Base-by-base conservation (phyloP, 2,329 filamentous ascomycete genomes). In the Leptographium lundbergii region DNA sequence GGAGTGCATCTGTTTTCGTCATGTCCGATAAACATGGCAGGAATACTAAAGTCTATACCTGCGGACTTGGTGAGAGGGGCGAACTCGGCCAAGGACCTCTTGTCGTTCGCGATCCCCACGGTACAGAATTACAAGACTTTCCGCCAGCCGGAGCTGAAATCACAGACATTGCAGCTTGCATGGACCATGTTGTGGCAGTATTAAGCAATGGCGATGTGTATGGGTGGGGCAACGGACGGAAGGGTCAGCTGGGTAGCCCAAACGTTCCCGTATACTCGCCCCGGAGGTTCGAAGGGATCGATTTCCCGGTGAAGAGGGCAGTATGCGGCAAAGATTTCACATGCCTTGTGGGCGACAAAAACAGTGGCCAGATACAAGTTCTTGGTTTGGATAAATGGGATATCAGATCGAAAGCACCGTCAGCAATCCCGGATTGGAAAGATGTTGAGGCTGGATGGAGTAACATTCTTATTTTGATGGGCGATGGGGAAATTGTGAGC, bases 271-370 rank as follows among this genome's bases (percentile, higher is more conserved):
- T 86, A 2, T 78, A 80, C 72, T 67, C 67, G 19, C 90, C 90
- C 6, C 75, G 80, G 11, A 84, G 77, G 70, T 78, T 95, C 25
- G 72, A 74, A 19, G 73, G 74, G 2, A 69, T 81, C 24, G 68
- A 71, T 4, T 95, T 95, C 69, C 73, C 72, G n/a, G 86, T 85
- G 2, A 70, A 72, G 14, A 78, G 81, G 63, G 89, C 82, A 1
- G 84, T 87, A 0, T 95, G 91, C 69, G 91, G 91, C 10, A 83
- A 88, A 62, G 89, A 96, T 62, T 92, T 95, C 66, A 95, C 91
- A 0, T 88, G 86, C 66, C 69, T 96, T 6, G 77, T 89, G 47
- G 78, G 79, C 5, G 71, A 75, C 4, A 69, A 78, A 1, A 72
- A 71, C 0, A 72, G 71, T n/a, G 88, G 88, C 3, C 71, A 84